Conservation (phyloP, 352 stramenopile genomes). For the Phytopythium oedochilum region DNA sequence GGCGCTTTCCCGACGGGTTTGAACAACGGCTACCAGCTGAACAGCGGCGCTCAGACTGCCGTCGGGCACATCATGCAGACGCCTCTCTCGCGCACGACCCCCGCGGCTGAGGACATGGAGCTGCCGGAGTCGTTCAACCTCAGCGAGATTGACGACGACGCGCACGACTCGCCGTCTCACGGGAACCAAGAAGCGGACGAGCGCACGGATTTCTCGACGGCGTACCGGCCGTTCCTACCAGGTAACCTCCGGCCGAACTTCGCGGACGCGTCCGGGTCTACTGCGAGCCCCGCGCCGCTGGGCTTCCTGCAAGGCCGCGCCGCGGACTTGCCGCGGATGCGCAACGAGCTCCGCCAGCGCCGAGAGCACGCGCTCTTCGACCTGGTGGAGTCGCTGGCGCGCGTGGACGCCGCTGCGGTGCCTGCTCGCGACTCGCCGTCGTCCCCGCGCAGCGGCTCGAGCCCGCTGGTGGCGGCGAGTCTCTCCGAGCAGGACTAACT, state of each 20-base stretch:
- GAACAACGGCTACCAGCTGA: background rate
- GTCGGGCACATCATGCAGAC: background rate
- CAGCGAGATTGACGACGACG: conserved; percentile 5
- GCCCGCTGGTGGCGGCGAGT: background rate
- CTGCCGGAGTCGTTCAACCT: conserved; percentile 2
- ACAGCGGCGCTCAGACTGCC: background rate
- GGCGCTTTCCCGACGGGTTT: background rate
- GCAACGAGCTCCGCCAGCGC: conserved; percentile 5
- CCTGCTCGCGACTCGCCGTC: background rate
- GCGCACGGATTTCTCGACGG: background rate
- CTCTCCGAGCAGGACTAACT: conserved; percentile 3
- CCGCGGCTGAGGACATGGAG: background rate
- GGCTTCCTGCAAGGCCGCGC: conserved; percentile 2
- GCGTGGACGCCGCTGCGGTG: background rate
- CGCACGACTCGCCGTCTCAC: background rate
- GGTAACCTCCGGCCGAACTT: background rate
- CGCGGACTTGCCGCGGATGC: conserved; percentile 3
- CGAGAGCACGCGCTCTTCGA: conserved; percentile 1
- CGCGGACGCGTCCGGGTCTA: background rate
- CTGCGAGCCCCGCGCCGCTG: background rate
- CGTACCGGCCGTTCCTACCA: conserved; percentile 3
- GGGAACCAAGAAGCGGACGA: background rate
- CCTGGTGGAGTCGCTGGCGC: conserved; percentile 3
- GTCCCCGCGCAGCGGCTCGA: background rate
- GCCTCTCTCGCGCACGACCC: background rate